Base-by-base conservation (phyloP, 1,139 yeast genomes). In the Blastobotrys apis region DNA sequence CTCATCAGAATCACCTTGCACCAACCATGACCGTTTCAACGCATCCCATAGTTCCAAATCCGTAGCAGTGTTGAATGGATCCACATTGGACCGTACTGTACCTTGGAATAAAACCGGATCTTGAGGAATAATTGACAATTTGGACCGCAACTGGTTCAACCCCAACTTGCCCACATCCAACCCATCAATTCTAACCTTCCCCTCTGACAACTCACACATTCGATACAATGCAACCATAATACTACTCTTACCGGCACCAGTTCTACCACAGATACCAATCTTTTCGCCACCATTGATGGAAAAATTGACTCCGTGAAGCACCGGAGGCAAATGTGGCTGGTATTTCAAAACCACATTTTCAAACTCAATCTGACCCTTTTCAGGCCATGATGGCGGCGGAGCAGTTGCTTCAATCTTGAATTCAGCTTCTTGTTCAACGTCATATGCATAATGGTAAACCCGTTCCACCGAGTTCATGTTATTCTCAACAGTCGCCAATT, bases 381-480 rank as follows among this genome's bases (percentile, higher is more conserved):
- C 55, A 4, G 90, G 92, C 92, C 92, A 83, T 2, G 72, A 71
- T 5, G 72, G 69, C 5, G 88, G 87, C 5, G 94, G 90, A 4
- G 72, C 63, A 2, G 70, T 68, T 38, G 75, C 84, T 0, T 75
- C 68, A 43, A 73, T 77, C 33, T 63, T 65, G 35, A 30, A 33
- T 12, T 26, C 39, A 0, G 82, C 80, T 57, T 83, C 92, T 53
- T 73, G 76, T 0, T 83, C 84, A 44, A 86, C 65, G 25, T 81
- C 80, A 20, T 73, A 71, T 0, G 90, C 92, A 63, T 85, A 85
- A 46, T 80, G 75, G 49, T 78, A 73, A 43, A 87, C 65, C 60
- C 96, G 75, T 66, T 87, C 95, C n/a, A 81, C 92, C 5, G 94
- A 80, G 57, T 84, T 84, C 87, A 86, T 76, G 58, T 82, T 83